Conservation (phyloP, 768 basidiomycete species). For the Russula olivacea region DNA sequence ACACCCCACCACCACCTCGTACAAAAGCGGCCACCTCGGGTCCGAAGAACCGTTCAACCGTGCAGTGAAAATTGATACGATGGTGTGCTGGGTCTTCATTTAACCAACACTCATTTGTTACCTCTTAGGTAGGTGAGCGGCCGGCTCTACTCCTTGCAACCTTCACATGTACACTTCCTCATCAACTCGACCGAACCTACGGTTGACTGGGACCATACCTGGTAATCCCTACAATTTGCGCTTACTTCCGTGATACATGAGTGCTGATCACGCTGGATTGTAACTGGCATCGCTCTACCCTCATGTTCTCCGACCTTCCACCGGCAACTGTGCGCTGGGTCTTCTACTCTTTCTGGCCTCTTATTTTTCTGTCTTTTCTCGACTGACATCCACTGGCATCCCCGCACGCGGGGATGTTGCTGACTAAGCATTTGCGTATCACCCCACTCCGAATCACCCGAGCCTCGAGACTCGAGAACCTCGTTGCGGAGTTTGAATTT, state of each 20-base stretch:
- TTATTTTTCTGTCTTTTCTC: no score
- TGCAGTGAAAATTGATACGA: neutral
- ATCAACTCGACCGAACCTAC: no score
- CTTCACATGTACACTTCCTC: no score
- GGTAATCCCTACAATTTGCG: neutral
- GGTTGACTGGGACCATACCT: neutral
- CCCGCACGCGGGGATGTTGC: neutral
- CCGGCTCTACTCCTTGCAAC: no score
- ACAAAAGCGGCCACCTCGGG: neutral
- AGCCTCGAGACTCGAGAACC: neutral
- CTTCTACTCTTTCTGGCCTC: neutral
- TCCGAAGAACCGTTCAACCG: neutral
- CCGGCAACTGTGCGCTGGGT: neutral
- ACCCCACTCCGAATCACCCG: no score
- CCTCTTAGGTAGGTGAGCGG: no score
- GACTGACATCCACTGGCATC: no score
- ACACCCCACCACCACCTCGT: neutral
- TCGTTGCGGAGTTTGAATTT: neutral
- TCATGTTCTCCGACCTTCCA: no score
- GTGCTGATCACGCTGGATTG: neutral
- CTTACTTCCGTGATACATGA: neutral
- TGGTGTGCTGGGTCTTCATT: neutral
- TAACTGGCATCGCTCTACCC: neutral
- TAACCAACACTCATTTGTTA: neutral
- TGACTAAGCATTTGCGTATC: neutral